A percentile compares a stretch with the other conserved stretches of the same genome.
Conservation (phyloP, 768 basidiomycete genomes). For the Sporobolomyces roseus region DNA sequence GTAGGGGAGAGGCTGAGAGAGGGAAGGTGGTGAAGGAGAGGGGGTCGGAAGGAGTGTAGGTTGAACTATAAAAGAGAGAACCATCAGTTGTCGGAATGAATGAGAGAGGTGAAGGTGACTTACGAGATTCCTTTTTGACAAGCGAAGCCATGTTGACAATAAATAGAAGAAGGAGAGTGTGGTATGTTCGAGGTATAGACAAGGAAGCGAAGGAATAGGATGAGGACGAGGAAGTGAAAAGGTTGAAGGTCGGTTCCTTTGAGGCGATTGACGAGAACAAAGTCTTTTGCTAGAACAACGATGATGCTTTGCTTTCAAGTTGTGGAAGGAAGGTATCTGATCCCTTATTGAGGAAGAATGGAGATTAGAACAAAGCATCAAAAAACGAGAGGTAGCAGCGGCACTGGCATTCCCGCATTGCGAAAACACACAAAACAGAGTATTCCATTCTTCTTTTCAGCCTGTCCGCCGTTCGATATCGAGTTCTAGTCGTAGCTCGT, state of each 20-base stretch:
- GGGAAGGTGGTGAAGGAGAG: not conserved
- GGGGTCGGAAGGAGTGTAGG: not conserved
- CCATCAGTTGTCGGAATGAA: not conserved
- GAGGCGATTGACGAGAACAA: no score
- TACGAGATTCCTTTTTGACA: not conserved
- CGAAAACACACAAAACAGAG: not conserved
- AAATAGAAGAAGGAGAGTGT: no score
- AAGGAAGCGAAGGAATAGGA: conserved; percentile 2
- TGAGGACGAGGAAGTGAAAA: not conserved
- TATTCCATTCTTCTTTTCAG: no score
- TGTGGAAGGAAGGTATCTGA: not conserved
- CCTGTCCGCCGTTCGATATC: no score
- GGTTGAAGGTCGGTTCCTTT: not conserved
- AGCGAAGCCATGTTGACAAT: not conserved
- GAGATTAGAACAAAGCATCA: not conserved
- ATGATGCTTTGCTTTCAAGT: no score
- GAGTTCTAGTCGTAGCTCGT: no score
- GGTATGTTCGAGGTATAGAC: not conserved
- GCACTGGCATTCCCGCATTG: no score
- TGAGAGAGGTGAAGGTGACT: not conserved
- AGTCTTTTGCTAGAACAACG: no score
- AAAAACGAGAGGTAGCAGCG: not conserved
- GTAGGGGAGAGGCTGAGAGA: not conserved
- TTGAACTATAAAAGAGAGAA: not conserved
- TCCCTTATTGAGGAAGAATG: not conserved